Conservation (phyloP, 1,284 basidiomycete species). For the Rhodotorula sp. region DNA sequence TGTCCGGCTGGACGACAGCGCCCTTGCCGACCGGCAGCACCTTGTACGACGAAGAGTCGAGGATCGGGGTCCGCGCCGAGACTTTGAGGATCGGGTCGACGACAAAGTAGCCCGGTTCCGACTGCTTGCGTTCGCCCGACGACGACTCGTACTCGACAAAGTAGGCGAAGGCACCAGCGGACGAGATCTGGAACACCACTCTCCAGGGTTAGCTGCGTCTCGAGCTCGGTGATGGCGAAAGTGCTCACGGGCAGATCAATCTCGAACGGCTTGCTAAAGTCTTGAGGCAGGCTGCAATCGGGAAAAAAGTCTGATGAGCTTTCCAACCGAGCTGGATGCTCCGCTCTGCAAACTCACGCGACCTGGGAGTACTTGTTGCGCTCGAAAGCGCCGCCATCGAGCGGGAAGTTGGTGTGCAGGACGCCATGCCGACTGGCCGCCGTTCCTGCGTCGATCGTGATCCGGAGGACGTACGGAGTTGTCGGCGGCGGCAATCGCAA, state of each 20-base stretch:
- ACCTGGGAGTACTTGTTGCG: constrained; percentile 72
- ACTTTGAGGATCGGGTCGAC: constrained; percentile 81
- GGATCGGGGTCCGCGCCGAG: constrained; percentile 68
- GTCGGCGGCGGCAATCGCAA: constrained; percentile 89
- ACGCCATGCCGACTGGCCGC: constrained; percentile 81
- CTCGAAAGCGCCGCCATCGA: constrained; percentile 80
- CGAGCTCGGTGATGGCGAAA: too few species aligned
- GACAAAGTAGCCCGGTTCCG: constrained; percentile 89
- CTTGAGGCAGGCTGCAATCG: constrained; percentile 63
- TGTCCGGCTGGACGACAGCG: constrained; percentile 57
- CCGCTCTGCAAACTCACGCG: constrained; percentile 57
- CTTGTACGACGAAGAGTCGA: constrained; percentile 53
- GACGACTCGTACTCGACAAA: constrained; percentile 82
- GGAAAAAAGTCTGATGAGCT: not conserved
- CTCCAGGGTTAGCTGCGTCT: too few species aligned
- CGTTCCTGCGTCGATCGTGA: constrained; percentile 83
- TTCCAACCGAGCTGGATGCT: not conserved
- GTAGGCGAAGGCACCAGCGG: constrained; percentile 89
- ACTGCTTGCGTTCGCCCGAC: constrained; percentile 60
- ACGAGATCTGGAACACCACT: constrained; percentile 61
- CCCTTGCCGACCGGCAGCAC: constrained; percentile 44
- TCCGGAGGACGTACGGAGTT: constrained; percentile 79
- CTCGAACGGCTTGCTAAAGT: constrained; percentile 82
- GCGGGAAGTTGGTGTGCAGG: constrained; percentile 90
- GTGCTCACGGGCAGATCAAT: constrained; percentile 74